A percentile compares a stretch with the other conserved stretches of the same genome.
These are phyloP conservation scores for Debaryomyces castellii DNA, from an alignment of 805 yeast genomes.

Conservation along the genomic window DNA sequence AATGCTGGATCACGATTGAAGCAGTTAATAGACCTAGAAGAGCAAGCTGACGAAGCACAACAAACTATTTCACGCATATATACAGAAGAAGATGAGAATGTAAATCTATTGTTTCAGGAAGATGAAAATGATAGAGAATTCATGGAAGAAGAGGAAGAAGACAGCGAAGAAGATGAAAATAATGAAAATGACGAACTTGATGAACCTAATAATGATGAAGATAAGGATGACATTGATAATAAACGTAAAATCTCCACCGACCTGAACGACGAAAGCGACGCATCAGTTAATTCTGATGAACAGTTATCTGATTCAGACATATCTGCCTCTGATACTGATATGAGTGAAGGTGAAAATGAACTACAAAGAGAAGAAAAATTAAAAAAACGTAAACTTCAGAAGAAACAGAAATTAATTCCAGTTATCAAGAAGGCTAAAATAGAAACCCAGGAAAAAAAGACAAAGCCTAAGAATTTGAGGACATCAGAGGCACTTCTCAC, in stretches of 20 bases:
- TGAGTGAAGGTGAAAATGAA: conserved; percentile 69
- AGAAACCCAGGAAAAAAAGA: conserved; percentile 31
- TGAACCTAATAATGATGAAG: conserved; percentile 8
- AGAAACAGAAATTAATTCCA: conserved; percentile 22
- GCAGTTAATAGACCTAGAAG: conserved; percentile 71
- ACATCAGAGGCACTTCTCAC: conserved; percentile 52
- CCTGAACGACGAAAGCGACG: conserved; percentile 14
- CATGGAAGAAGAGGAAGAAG: conserved; percentile 26
- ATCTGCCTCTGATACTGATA: conserved; percentile 52
- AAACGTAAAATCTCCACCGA: conserved; percentile 13
- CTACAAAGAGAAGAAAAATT: conserved; percentile 45
- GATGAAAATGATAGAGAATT: conserved; percentile 34
- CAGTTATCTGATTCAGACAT: conserved; percentile 57
- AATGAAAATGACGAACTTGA: conserved; percentile 14
- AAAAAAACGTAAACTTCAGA: conserved; percentile 28
- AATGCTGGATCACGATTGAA: conserved; percentile 89
- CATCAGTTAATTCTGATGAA: conserved; percentile 41
- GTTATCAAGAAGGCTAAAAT: conserved; percentile 32
- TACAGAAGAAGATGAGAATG: conserved; percentile 73
- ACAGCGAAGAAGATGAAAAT: conserved; percentile 12
- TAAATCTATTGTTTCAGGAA: conserved; percentile 66
- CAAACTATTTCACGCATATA: conserved; percentile 20
- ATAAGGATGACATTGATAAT: conserved; percentile 5
- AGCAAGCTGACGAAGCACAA: conserved; percentile 38
- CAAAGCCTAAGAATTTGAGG: conserved; percentile 17